Conservation (phyloP, 495 filamentous ascomycete genomes). For the Tuber aestivum region DNA sequence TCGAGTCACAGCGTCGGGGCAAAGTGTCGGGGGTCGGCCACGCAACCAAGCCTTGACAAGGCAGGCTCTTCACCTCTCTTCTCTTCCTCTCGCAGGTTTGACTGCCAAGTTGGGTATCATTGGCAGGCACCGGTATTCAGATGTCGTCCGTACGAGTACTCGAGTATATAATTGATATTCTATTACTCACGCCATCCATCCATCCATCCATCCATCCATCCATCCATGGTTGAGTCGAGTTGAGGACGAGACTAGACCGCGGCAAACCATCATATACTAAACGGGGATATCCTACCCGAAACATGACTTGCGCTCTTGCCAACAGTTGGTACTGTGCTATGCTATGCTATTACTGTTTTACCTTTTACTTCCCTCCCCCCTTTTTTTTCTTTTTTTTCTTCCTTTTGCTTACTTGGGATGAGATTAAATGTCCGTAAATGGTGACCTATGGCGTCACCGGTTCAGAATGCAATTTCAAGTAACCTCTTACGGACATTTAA, state of each 20-base stretch:
- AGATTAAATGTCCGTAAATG: too few species aligned
- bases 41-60: background rate
- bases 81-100: background rate
- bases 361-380: background rate
- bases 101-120: background rate
- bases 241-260: background rate
- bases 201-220: background rate
- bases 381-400: conserved; percentile 12
- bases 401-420: too few species aligned
- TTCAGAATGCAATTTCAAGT: too few species aligned
- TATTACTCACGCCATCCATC: conserved; percentile 17
- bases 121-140: background rate
- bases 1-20: background rate
- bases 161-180: background rate
- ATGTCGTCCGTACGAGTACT: background rate
- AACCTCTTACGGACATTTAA: too few species aligned
- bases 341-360: background rate
- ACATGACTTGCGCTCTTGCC: background rate
- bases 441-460: too few species aligned
- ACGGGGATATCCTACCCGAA: background rate
- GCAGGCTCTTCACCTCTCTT: background rate
- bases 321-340: background rate
- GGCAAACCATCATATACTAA: background rate
- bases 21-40: background rate
- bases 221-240: background rate